These are phyloP conservation scores for Lentinula aciculospora DNA, from an alignment of 768 basidiomycete species.

Conservation along the genomic window DNA sequence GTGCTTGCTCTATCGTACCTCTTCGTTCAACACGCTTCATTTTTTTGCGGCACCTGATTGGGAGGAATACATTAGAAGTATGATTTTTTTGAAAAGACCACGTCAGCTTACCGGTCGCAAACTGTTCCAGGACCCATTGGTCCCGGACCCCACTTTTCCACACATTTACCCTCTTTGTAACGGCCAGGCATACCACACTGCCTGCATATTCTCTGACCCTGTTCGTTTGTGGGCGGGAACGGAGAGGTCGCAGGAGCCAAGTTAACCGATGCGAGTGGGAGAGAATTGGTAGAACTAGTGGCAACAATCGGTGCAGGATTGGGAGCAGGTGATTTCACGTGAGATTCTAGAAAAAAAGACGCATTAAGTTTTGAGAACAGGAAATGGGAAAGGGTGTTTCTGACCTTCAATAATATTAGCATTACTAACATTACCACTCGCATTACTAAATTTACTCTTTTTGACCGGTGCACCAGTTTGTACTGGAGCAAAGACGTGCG, in stretches of 20 bases:
- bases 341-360: neutral
- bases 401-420: conserved; percentile 4
- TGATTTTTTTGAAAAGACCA: neutral
- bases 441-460: conserved; percentile 43
- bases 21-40: conserved; percentile 80
- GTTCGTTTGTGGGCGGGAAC: conserved; percentile 45
- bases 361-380: neutral
- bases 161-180: conserved; percentile 82
- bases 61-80: neutral
- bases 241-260: conserved; percentile 19
- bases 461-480: conserved; percentile 70
- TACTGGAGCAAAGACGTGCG: conserved; percentile 68
- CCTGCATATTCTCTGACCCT: conserved; percentile 71
- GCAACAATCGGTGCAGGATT: neutral
- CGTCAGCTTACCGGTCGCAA: conserved; percentile 56
- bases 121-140: conserved; percentile 81
- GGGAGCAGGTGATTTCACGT: neutral
- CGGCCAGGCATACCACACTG: conserved; percentile 70
- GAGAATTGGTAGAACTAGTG: conserved; percentile 7
- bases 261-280: conserved; percentile 13
- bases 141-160: conserved; percentile 86
- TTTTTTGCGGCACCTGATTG: conserved; percentile 67
- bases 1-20: conserved; percentile 52
- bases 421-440: neutral
- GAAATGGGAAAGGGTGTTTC: conserved; percentile 6